Evolutionary conservation across 148 eudicot species (phyloP).

Genomic region (Camellia sinensis): DNA sequence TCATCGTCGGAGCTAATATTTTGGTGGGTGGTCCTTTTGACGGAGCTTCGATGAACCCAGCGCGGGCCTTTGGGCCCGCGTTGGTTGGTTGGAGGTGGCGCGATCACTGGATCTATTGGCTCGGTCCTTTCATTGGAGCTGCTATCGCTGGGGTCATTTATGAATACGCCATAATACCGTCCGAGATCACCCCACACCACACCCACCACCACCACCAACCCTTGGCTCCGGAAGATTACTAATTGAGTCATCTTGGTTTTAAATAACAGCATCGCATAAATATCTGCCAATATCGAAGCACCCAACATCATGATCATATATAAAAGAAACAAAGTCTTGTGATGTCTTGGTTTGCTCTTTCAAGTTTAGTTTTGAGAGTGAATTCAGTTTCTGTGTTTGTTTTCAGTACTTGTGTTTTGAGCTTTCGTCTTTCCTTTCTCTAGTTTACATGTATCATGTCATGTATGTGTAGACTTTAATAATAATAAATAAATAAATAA

Average conservation of each 20-base stretch:
- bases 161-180: constrained; percentile 50
- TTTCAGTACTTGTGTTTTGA: too few relatives aligned
- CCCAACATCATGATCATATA: too few relatives aligned
- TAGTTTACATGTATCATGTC: too few relatives aligned
- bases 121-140: constrained; percentile 55
- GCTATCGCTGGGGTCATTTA: constrained; percentile 40
- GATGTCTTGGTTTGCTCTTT: too few relatives aligned
- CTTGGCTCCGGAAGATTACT: constrained; percentile 72
- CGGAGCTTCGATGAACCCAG: constrained; percentile 60
- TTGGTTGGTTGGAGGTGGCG: constrained; percentile 59
- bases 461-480: too few relatives aligned
- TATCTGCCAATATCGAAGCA: too few relatives aligned
- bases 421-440: too few relatives aligned
- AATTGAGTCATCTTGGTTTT: not conserved
- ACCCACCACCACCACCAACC: constrained; percentile 50
- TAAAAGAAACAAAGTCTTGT: too few relatives aligned
- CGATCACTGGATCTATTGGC: constrained; percentile 56
- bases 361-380: too few relatives aligned
- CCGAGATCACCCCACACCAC: constrained; percentile 27
- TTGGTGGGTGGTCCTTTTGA: constrained; percentile 53
- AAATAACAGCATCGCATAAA: too few relatives aligned
- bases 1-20: constrained; percentile 46
- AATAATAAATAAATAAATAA: too few relatives aligned
- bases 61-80: constrained; percentile 52
- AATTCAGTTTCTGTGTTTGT: too few relatives aligned